Conservation (phyloP, 2,329 filamentous ascomycete genomes). For the Aureobasidium vineae region DNA sequence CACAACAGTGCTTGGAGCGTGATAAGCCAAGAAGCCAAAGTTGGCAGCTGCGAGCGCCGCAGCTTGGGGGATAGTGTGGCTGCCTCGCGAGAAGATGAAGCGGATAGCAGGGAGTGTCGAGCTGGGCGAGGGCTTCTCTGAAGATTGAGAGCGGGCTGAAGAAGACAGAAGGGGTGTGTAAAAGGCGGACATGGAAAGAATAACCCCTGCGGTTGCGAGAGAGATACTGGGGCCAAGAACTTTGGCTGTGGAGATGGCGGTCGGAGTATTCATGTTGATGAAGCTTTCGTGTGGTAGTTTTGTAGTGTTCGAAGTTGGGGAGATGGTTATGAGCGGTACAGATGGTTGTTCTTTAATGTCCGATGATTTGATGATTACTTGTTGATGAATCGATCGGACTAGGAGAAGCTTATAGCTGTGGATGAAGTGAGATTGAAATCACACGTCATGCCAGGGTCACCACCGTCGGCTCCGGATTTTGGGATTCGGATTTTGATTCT, state of each 20-base stretch:
- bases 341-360: background rate
- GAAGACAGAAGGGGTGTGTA: slow-evolving; percentile 7
- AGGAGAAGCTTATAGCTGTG: background rate
- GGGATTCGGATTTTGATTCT: slow-evolving; percentile 1
- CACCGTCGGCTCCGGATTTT: background rate
- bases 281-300: background rate
- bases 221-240: background rate
- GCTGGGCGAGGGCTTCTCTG: background rate
- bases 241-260: background rate
- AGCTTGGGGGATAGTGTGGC: slow-evolving; percentile 4
- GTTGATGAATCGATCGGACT: background rate
- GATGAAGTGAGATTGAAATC: background rate
- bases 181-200: slow-evolving; percentile 10
- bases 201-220: slow-evolving; percentile 3
- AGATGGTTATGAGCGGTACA: too few species aligned
- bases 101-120: slow-evolving; percentile 12
- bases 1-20: background rate
- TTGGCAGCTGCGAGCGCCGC: slow-evolving; percentile 1
- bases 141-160: slow-evolving; percentile 6
- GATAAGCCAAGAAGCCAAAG: background rate
- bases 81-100: slow-evolving; percentile 8
- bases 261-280: background rate
- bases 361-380: background rate
- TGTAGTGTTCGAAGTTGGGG: too few species aligned
- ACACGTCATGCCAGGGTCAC: slow-evolving; percentile 17